These are phyloP conservation scores for Entrophospora sp. DNA, from an alignment of 192 early-diverging fungal genomes.

Conservation along the genomic window DNA sequence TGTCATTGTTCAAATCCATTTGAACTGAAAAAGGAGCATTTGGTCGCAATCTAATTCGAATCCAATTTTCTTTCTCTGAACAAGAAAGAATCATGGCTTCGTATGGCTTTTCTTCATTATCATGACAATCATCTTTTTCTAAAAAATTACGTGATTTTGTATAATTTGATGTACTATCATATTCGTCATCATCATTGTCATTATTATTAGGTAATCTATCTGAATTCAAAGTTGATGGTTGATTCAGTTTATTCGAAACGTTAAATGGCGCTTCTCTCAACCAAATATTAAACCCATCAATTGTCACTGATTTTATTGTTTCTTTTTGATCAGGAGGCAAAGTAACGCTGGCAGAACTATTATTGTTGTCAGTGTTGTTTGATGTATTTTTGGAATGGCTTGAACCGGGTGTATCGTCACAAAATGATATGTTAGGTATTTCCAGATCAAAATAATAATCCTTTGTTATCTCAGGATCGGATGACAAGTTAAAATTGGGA, in stretches of 20 bases:
- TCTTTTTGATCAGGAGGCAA: conserved; percentile 28
- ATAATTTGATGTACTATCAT: too few relatives aligned
- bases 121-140: too few relatives aligned
- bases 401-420: conserved; percentile 50
- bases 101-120: too few relatives aligned
- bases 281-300: conserved; percentile 38
- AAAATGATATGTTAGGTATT: conserved; percentile 42
- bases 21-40: conserved; percentile 16
- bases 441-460: conserved; percentile 43
- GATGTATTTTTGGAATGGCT: conserved; percentile 17
- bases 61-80: conserved; percentile 33
- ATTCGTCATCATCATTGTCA: too few relatives aligned
- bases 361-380: too few relatives aligned
- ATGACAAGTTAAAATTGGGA: conserved; percentile 11
- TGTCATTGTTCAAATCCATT: background rate
- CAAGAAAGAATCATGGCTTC: conserved; percentile 37
- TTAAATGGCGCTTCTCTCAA: conserved; percentile 25
- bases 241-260: too few relatives aligned
- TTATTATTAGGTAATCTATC: too few relatives aligned
- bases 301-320: conserved; percentile 40
- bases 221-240: too few relatives aligned
- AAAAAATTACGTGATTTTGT: too few relatives aligned
- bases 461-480: too few relatives aligned
- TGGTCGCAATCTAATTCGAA: conserved; percentile 34
- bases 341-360: conserved; percentile 25